Percentiles rank a stretch among this genome's conserved stretches.
Evolutionary conservation across 257 asterid genomes (phyloP).

Genomic region (Solanum piurae): DNA sequence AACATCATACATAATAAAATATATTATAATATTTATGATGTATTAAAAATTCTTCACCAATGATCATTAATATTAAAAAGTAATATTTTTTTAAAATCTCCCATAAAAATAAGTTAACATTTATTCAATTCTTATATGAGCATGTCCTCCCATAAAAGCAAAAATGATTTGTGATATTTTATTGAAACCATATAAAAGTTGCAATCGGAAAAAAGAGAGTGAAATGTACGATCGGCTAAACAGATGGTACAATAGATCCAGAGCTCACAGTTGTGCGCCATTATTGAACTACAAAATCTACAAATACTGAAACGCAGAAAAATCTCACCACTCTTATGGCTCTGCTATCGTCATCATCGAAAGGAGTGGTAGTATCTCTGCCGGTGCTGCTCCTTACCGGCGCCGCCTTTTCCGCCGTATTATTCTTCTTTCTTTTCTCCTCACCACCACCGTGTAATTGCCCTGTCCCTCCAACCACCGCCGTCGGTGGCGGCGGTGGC

Average conservation of each 20-base stretch:
- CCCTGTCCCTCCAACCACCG: constrained; percentile 28
- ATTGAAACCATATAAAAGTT: neutral
- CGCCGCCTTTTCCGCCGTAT: constrained; percentile 27
- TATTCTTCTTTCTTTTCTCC: constrained; percentile 41
- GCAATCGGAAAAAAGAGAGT: neutral
- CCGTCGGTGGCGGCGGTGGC: neutral
- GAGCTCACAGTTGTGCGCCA: neutral
- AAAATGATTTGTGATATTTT: neutral
- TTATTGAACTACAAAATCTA: neutral
- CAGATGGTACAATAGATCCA: neutral
- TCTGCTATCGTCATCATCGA: constrained; percentile 23
- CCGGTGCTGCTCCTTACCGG: constrained; percentile 52
- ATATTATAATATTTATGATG: too few relatives aligned
- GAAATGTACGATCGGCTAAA: neutral
- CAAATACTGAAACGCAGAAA: neutral
- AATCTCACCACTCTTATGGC: constrained; percentile 10
- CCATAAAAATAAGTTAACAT: too few relatives aligned
- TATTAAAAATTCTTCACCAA: neutral
- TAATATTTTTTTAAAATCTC: neutral
- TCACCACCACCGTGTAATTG: constrained; percentile 35
- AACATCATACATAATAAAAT: too few relatives aligned
- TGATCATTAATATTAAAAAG: too few relatives aligned
- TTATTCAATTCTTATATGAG: too few relatives aligned
- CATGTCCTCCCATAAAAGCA: neutral
- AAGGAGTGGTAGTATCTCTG: constrained; percentile 64